phyloP scores from a whole-genome alignment of 495 filamentous ascomycete species.

The Barbatosphaeria neglecta region DNA sequence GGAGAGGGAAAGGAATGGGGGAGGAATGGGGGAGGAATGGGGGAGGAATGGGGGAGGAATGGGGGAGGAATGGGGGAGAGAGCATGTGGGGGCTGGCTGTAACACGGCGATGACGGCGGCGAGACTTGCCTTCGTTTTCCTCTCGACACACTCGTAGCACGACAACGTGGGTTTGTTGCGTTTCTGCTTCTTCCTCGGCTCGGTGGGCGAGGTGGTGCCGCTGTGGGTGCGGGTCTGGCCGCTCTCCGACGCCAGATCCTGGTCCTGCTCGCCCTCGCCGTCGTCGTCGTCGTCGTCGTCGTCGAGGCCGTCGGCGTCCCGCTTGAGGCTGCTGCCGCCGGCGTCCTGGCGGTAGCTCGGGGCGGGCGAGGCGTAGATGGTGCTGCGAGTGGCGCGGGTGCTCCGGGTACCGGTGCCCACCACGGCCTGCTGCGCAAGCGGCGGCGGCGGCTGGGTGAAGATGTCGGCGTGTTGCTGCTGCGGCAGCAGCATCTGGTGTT shows the following conservation, averaged over 20 bases:
- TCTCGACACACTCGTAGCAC: constrained; percentile 59
- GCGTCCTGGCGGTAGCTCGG: constrained; percentile 1
- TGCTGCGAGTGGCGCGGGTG: constrained; percentile 18
- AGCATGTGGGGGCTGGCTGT: background rate
- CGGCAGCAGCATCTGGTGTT: too few species aligned
- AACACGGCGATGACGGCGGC: background rate
- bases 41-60: too few species aligned
- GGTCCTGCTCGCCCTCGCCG: background rate
- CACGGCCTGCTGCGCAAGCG: background rate
- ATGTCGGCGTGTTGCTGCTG: too few species aligned
- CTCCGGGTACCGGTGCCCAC: background rate
- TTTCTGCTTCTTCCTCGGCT: constrained; percentile 54
- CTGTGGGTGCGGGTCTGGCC: constrained; percentile 10
- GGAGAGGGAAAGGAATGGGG: too few species aligned
- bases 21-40: too few species aligned
- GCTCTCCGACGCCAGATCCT: background rate
- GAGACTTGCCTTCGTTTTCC: constrained; percentile 52
- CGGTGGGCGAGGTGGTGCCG: constrained; percentile 20
- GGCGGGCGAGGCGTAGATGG: constrained; percentile 29
- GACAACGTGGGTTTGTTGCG: constrained; percentile 66
- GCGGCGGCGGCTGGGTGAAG: too few species aligned
- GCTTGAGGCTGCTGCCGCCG: constrained; percentile 11
- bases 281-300: constrained; percentile 8
- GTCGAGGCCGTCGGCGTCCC: constrained; percentile 19
- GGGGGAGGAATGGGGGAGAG: too few species aligned